Conservation (phyloP, 139 green algal genomes). For the Coccomyxa sp. region DNA sequence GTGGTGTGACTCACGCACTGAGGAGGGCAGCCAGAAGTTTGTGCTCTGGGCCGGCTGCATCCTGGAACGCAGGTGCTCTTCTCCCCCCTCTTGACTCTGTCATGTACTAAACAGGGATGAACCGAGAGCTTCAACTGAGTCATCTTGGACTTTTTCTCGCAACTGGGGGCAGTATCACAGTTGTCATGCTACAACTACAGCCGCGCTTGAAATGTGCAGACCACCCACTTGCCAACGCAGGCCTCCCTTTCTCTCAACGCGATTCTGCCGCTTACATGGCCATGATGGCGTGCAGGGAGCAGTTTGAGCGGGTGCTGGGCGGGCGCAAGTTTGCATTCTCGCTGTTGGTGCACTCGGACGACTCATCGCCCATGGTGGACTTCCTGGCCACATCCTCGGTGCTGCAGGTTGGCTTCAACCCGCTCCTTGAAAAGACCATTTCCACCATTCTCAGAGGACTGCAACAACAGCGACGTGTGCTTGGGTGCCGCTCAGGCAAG, state of each 20-base stretch:
- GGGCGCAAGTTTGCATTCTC: constrained; percentile 62
- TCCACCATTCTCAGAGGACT: too few species aligned
- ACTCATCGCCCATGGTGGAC: constrained; percentile 63
- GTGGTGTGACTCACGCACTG: constrained; percentile 69
- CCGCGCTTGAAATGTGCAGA: too few species aligned
- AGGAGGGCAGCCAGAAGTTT: constrained; percentile 76
- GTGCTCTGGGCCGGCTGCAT: constrained; percentile 82
- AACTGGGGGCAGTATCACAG: too few species aligned
- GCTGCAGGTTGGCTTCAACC: constrained; percentile 46
- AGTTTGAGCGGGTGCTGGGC: constrained; percentile 21
- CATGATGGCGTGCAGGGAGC: constrained; percentile 24
- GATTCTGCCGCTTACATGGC: too few species aligned
- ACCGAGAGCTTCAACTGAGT: too few species aligned
- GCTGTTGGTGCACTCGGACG: constrained; percentile 76
- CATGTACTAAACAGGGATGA: too few species aligned
- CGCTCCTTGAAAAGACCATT: background rate
- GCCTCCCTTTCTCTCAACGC: too few species aligned
- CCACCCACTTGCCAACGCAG: too few species aligned
- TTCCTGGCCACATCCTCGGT: constrained; percentile 67
- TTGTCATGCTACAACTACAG: too few species aligned
- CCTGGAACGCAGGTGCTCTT: constrained; percentile 57
- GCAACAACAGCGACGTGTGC: too few species aligned
- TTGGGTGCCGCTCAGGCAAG: too few species aligned
- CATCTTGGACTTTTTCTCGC: too few species aligned
- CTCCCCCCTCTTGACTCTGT: background rate